phyloP scores from a whole-genome alignment of 2,329 filamentous ascomycete genomes.

The Phialophora expanda region DNA sequence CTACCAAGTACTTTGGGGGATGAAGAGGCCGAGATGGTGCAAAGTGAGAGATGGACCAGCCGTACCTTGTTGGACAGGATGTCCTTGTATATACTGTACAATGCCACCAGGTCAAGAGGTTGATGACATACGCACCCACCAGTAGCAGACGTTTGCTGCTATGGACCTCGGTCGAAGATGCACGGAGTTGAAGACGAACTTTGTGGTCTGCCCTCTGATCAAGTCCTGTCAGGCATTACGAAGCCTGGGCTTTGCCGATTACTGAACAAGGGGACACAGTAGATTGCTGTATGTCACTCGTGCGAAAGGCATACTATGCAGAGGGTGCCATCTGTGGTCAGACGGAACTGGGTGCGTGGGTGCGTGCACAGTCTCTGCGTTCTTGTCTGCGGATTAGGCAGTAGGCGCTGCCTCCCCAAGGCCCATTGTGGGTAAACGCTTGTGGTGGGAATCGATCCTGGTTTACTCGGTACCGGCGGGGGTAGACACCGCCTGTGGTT shows the following conservation, averaged over 20 bases:
- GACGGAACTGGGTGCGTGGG: too few species aligned
- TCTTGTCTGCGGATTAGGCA: too few species aligned
- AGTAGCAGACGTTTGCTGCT: not conserved
- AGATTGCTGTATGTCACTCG: too few species aligned
- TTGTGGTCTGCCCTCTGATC: not conserved
- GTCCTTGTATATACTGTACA: not conserved
- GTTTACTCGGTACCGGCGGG: not conserved
- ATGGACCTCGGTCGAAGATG: not conserved
- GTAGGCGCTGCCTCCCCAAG: too few species aligned
- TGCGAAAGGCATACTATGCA: too few species aligned
- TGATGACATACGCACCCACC: not conserved
- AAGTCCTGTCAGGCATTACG: too few species aligned
- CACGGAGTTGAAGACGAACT: not conserved
- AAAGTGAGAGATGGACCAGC: not conserved
- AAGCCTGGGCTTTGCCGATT: too few species aligned
- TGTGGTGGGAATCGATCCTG: not conserved
- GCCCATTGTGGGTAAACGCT: too few species aligned
- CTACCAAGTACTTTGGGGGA: too few species aligned
- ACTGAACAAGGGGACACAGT: too few species aligned
- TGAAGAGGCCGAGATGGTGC: not conserved
- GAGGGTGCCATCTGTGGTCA: too few species aligned
- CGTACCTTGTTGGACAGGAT: not conserved
- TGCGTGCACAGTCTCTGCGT: too few species aligned
- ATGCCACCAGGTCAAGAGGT: not conserved
- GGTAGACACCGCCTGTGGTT: not conserved